Conservation (phyloP, 2,329 filamentous ascomycete genomes). For the Zarea fungicola region DNA sequence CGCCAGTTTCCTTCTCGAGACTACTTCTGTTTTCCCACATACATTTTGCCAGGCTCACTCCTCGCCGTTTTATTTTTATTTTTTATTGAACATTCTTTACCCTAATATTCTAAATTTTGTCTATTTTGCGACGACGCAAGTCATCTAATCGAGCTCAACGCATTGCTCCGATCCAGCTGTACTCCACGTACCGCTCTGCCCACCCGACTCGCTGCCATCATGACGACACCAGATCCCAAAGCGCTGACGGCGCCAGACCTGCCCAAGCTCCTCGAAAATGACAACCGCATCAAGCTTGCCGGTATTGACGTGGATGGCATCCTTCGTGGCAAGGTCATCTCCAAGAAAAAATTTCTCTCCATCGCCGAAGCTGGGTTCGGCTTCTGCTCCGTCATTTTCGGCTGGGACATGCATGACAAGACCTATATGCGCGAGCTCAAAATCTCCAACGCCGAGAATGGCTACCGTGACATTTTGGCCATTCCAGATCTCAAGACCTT, state of each 20-base stretch:
- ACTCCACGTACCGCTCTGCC: not conserved
- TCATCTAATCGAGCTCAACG: too few relatives aligned
- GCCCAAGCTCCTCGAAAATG: slow-evolving; percentile 50
- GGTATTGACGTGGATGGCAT: slow-evolving; percentile 74
- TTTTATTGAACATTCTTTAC: not conserved
- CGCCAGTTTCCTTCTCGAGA: not conserved
- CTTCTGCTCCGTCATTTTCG: slow-evolving; percentile 79
- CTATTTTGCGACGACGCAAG: too few relatives aligned
- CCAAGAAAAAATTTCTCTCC: slow-evolving; percentile 77
- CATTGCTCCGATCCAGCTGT: too few relatives aligned
- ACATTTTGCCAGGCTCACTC: not conserved
- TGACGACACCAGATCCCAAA: slow-evolving; percentile 10
- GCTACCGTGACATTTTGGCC: slow-evolving; percentile 71
- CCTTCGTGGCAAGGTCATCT: slow-evolving; percentile 72
- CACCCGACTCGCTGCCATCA: slow-evolving; percentile 10
- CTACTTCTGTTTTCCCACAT: not conserved
- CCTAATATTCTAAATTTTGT: too few relatives aligned
- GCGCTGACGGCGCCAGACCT: slow-evolving; percentile 54
- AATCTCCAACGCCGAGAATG: slow-evolving; percentile 75
- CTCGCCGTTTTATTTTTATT: not conserved
- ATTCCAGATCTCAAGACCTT: slow-evolving; percentile 66
- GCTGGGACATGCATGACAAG: slow-evolving; percentile 84
- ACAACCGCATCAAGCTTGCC: slow-evolving; percentile 43
- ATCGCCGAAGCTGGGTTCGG: slow-evolving; percentile 71
- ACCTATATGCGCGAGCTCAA: slow-evolving; percentile 71